Conservation (phyloP, 2,329 filamentous ascomycete genomes). For the Neonectria magnoliae region DNA sequence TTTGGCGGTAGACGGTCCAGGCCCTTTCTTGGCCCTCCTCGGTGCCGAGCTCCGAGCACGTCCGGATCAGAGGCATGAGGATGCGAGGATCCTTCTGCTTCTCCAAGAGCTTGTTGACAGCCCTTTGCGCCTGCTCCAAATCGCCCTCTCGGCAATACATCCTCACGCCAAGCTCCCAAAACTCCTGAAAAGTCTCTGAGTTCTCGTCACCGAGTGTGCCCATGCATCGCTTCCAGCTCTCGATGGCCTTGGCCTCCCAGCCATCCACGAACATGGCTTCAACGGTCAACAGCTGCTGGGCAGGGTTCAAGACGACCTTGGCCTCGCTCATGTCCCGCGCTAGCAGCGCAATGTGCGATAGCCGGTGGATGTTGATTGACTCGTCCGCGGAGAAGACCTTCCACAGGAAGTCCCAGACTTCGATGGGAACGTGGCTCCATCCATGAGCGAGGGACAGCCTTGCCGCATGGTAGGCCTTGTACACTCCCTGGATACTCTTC, state of each 20-base stretch:
- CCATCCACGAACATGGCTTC: slow-evolving; percentile 74
- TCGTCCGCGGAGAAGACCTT: slow-evolving; percentile 64
- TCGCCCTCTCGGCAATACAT: slow-evolving; percentile 70
- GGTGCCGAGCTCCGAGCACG: slow-evolving; percentile 65
- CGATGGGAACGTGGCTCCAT: slow-evolving; percentile 66
- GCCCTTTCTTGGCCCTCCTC: slow-evolving; percentile 63
- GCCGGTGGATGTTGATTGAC: slow-evolving; percentile 61
- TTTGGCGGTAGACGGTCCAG: slow-evolving; percentile 72
- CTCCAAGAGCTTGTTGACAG: slow-evolving; percentile 64
- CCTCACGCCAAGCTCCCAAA: slow-evolving; percentile 72
- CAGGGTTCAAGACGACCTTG: slow-evolving; percentile 62
- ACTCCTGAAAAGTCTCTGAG: slow-evolving; percentile 60
- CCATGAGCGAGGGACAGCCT: slow-evolving; percentile 55
- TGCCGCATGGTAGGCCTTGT: slow-evolving; percentile 61
- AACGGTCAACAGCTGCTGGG: slow-evolving; percentile 73
- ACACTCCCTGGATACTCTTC: slow-evolving; percentile 53
- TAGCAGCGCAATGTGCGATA: slow-evolving; percentile 69
- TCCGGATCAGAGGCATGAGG: slow-evolving; percentile 74
- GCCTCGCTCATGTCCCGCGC: slow-evolving; percentile 72
- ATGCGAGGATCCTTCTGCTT: slow-evolving; percentile 63
- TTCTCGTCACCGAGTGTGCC: slow-evolving; percentile 59
- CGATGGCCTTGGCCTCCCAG: slow-evolving; percentile 67
- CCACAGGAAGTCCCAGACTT: slow-evolving; percentile 75
- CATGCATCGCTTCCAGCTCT: slow-evolving; percentile 70
- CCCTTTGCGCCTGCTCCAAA: slow-evolving; percentile 66